Evolutionary conservation across 2,329 filamentous ascomycete genomes (phyloP).

Genomic region (Curvularia spicifera): DNA sequence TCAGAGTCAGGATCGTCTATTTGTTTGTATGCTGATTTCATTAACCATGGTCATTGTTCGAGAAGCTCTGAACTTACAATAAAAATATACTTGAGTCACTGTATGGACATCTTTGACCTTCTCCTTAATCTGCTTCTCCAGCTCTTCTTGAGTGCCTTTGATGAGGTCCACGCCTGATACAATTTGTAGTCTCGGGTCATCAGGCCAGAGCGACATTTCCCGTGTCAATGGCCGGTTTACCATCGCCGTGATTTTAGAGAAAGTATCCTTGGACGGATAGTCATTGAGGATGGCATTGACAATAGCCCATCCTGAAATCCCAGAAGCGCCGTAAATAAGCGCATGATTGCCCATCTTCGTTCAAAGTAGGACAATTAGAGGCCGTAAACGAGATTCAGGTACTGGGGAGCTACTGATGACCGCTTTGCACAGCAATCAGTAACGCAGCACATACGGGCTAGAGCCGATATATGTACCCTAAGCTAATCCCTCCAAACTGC

Average conservation of each 20-base stretch:
- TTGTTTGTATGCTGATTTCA: slow-evolving; percentile 39
- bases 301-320: slow-evolving; percentile 60
- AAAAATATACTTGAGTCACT: slow-evolving; percentile 53
- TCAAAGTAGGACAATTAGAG: background rate
- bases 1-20: slow-evolving; percentile 35
- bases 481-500: background rate
- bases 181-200: slow-evolving; percentile 45
- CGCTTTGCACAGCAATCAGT: background rate
- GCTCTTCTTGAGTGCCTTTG: slow-evolving; percentile 41
- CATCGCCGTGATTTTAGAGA: slow-evolving; percentile 55
- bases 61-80: slow-evolving; percentile 28
- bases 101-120: slow-evolving; percentile 46
- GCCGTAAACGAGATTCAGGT: background rate
- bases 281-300: slow-evolving; percentile 56
- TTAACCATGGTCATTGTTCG: background rate
- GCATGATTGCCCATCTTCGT: slow-evolving; percentile 39
- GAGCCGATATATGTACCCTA: slow-evolving; percentile 3
- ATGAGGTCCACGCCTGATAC: slow-evolving; percentile 52
- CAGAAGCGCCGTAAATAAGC: slow-evolving; percentile 53
- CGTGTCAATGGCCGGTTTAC: slow-evolving; percentile 54
- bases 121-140: slow-evolving; percentile 44
- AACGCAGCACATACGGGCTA: background rate
- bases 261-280: slow-evolving; percentile 55
- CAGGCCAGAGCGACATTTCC: slow-evolving; percentile 48
- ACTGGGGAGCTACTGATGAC: background rate